These are phyloP conservation scores for Leptographium wingfieldii DNA, from an alignment of 2,329 filamentous ascomycete species.

Conservation along the genomic window DNA sequence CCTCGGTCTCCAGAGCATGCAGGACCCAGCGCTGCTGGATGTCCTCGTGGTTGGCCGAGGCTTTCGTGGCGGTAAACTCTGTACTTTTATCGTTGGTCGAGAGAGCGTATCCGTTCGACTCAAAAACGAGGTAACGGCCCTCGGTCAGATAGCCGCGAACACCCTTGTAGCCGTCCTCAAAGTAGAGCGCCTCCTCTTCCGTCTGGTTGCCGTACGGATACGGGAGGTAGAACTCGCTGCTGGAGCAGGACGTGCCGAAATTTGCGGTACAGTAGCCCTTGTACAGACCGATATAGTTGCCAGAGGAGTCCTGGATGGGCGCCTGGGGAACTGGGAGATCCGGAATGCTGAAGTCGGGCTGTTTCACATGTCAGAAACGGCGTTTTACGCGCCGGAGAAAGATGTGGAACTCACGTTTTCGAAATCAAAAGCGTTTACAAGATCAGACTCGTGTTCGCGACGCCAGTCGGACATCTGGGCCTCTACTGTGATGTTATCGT, in stretches of 20 bases:
- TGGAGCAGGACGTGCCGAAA: constrained; percentile 21
- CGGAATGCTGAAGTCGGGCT: constrained; percentile 35
- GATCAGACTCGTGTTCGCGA: constrained; percentile 15
- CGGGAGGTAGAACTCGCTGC: constrained; percentile 11
- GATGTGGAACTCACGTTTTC: constrained; percentile 9
- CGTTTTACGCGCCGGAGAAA: not conserved
- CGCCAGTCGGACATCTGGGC: constrained; percentile 15
- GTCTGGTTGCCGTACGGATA: constrained; percentile 33
- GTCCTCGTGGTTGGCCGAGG: constrained; percentile 23
- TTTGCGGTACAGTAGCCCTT: constrained; percentile 25
- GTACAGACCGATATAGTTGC: constrained; percentile 29
- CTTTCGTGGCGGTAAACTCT: constrained; percentile 13
- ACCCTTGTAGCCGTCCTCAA: constrained; percentile 42
- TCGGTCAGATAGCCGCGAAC: constrained; percentile 39
- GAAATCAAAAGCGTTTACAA: constrained; percentile 17
- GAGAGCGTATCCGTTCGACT: constrained; percentile 30
- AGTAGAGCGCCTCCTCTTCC: constrained; percentile 24
- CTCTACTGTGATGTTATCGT: constrained; percentile 13
- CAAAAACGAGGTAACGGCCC: constrained; percentile 40
- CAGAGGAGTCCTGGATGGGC: constrained; percentile 27
- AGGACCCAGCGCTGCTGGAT: constrained; percentile 36
- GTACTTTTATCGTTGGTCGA: constrained; percentile 17
- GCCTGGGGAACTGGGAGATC: constrained; percentile 28
- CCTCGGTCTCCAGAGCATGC: constrained; percentile 23
- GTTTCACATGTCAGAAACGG: not conserved